Conservation (phyloP, 176 grass and related monocot genomes). For the Triticum turgidum region DNA sequence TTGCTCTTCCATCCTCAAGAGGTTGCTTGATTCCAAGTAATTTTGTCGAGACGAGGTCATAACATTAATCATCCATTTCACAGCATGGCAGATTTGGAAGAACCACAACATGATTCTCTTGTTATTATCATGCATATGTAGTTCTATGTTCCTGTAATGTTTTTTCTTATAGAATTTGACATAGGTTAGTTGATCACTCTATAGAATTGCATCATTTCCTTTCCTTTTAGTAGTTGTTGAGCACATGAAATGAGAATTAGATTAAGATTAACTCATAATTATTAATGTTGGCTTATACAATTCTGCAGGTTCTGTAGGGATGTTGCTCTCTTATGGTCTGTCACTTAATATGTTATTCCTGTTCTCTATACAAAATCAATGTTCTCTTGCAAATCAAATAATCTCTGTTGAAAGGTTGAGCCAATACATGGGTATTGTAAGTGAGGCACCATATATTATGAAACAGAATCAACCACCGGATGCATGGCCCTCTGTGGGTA, state of each 20-base stretch:
- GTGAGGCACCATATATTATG: slow-evolving; percentile 48
- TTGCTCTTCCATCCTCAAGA: neutral
- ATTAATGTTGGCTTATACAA: neutral
- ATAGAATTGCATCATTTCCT: neutral
- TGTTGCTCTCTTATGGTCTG: slow-evolving; percentile 70
- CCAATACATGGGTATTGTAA: slow-evolving; percentile 52
- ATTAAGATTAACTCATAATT: neutral
- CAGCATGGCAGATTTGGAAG: neutral
- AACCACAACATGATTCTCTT: neutral
- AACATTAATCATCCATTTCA: neutral
- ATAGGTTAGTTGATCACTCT: neutral
- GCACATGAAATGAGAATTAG: neutral
- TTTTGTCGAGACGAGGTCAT: neutral
- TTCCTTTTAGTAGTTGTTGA: neutral
- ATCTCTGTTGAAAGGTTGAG: slow-evolving; percentile 65
- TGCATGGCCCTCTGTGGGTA: slow-evolving; percentile 55
- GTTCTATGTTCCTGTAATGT: neutral
- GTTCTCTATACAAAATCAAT: slow-evolving; percentile 64
- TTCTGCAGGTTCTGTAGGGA: slow-evolving; percentile 59
- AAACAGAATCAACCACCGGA: slow-evolving; percentile 31
- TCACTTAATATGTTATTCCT: slow-evolving; percentile 55
- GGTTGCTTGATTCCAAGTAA: neutral
- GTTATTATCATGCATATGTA: neutral
- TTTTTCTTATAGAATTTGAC: neutral
- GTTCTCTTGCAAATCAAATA: slow-evolving; percentile 61